Evolutionary conservation across 2,329 filamentous ascomycete species (phyloP).

Genomic region (Arthrobotrys pseudoclavata): DNA sequence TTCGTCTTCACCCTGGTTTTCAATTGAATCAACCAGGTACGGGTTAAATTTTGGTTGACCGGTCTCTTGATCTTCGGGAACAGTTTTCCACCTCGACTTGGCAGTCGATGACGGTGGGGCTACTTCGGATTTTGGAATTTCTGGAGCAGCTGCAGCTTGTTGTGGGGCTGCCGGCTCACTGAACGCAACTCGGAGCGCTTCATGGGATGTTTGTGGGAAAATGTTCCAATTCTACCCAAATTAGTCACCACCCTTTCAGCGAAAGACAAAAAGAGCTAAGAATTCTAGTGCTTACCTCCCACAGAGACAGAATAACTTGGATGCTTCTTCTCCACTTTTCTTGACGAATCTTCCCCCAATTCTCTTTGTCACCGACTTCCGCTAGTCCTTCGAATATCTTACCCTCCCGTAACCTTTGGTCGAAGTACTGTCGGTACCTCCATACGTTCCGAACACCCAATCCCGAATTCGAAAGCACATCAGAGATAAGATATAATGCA

Average conservation of each 20-base stretch:
- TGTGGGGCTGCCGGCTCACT: slow-evolving; percentile 75
- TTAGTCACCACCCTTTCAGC: slow-evolving; percentile 26
- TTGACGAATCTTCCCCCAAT: slow-evolving; percentile 84
- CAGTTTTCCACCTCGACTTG: slow-evolving; percentile 52
- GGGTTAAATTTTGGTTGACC: slow-evolving; percentile 67
- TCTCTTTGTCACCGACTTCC: slow-evolving; percentile 76
- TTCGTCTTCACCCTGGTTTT: slow-evolving; percentile 69
- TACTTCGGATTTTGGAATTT: slow-evolving; percentile 25
- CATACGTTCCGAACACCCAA: slow-evolving; percentile 85
- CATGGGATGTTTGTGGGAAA: slow-evolving; percentile 81
- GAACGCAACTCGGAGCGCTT: slow-evolving; percentile 78
- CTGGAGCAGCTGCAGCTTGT: slow-evolving; percentile 18
- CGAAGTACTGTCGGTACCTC: slow-evolving; percentile 86
- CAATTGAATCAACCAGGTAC: slow-evolving; percentile 66
- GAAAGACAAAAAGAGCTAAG: slow-evolving; percentile 1
- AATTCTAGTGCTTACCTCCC: slow-evolving; percentile 68
- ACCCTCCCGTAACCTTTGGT: slow-evolving; percentile 76
- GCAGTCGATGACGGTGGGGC: slow-evolving; percentile 33
- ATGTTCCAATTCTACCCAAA: slow-evolving; percentile 69
- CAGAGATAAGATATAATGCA: slow-evolving; percentile 82
- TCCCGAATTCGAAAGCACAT: slow-evolving; percentile 84
- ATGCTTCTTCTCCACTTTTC: slow-evolving; percentile 89
- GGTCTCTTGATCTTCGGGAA: slow-evolving; percentile 61
- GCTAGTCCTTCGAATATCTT: slow-evolving; percentile 83
- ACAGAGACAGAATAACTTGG: slow-evolving; percentile 76